A percentile compares a stretch with the other conserved stretches of the same genome.
These are phyloP conservation scores for Penicillium daleae DNA, from an alignment of 495 filamentous ascomycete genomes.

Conservation along the genomic window DNA sequence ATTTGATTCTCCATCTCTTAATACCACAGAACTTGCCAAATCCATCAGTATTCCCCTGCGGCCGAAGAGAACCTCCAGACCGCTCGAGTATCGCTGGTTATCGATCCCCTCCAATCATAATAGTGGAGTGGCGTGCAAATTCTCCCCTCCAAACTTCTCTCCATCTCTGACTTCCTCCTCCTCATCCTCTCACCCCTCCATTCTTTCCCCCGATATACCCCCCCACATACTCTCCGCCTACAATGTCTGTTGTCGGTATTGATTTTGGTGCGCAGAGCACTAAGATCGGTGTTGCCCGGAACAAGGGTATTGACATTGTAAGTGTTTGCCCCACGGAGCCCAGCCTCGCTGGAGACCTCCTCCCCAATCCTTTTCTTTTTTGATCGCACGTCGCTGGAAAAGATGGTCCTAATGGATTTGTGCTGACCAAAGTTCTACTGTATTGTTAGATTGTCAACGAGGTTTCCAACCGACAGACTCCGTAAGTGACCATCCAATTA, in stretches of 20 bases:
- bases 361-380: background rate
- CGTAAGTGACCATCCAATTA: slow-evolving; percentile 63
- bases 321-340: slow-evolving; percentile 50
- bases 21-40: background rate
- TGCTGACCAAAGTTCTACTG: slow-evolving; percentile 27
- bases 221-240: slow-evolving; percentile 34
- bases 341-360: slow-evolving; percentile 11
- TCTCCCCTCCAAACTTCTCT: slow-evolving; percentile 43
- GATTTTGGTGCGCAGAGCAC: slow-evolving; percentile 98
- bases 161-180: slow-evolving; percentile 29
- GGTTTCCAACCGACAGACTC: slow-evolving; percentile 96
- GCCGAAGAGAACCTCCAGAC: slow-evolving; percentile 12
- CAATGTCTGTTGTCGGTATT: slow-evolving; percentile 81
- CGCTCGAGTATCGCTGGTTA: slow-evolving; percentile 25
- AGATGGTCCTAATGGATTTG: slow-evolving; percentile 9
- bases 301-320: slow-evolving; percentile 99
- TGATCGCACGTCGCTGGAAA: background rate
- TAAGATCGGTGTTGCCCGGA: slow-evolving; percentile 94
- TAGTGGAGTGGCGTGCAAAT: slow-evolving; percentile 48
- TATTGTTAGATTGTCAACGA: slow-evolving; percentile 90
- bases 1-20: background rate
- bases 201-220: slow-evolving; percentile 21
- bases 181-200: slow-evolving; percentile 21
- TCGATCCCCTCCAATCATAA: slow-evolving; percentile 34
- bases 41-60: background rate